Conservation (phyloP, 2,329 filamentous ascomycete species). For the Neopestalotiopsis clavispora region DNA sequence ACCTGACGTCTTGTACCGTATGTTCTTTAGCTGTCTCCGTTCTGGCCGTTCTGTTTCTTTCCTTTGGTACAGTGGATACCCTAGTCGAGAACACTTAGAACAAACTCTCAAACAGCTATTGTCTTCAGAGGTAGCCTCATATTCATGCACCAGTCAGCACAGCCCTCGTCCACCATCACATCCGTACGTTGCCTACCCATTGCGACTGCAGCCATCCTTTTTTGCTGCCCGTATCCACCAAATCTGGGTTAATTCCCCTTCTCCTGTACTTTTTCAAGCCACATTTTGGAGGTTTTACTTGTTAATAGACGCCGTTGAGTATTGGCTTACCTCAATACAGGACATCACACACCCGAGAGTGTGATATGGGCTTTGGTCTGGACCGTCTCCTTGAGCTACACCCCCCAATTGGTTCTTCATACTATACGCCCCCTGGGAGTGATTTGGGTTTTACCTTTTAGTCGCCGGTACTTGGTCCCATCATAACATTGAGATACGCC, state of each 20-base stretch:
- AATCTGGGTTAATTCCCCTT: background rate
- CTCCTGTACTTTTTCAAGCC: conserved; percentile 17
- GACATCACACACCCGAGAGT: background rate
- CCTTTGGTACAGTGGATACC: conserved; percentile 26
- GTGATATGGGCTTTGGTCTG: too few species aligned
- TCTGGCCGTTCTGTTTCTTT: conserved; percentile 25
- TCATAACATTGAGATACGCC: too few species aligned
- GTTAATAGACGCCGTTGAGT: too few species aligned
- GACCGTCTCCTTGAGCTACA: background rate
- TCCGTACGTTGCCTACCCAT: background rate
- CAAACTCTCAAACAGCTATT: conserved; percentile 34
- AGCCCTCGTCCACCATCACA: conserved; percentile 28
- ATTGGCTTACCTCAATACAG: background rate
- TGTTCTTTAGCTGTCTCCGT: background rate
- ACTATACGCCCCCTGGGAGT: background rate
- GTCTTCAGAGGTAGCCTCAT: conserved; percentile 35
- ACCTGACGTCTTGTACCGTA: conserved; percentile 19
- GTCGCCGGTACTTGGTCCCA: too few species aligned
- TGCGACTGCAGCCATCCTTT: conserved; percentile 17
- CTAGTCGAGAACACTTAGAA: conserved; percentile 27
- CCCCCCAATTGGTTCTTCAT: background rate
- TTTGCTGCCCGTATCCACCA: background rate
- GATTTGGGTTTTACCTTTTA: too few species aligned
- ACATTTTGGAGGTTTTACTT: conserved; percentile 2
- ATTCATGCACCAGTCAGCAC: conserved; percentile 37